phyloP scores from a whole-genome alignment of 345 rosid species.

The Hibiscus tridactylites region DNA sequence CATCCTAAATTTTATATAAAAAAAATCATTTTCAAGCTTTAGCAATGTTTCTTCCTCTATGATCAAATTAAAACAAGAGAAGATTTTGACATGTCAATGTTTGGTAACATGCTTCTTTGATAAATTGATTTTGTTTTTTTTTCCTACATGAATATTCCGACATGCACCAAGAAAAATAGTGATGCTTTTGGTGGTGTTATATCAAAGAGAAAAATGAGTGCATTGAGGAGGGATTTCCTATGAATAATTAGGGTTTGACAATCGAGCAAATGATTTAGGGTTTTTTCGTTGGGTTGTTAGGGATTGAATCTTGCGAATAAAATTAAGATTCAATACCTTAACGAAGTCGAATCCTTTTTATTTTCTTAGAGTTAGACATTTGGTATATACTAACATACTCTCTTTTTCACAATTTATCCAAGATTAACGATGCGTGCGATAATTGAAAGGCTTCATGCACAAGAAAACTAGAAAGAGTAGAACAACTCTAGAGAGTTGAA shows the following conservation, averaged over 20 bases:
- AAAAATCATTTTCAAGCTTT: conserved; percentile 2
- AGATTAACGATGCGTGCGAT: too few species aligned
- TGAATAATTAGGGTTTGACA: not conserved
- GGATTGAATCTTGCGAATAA: not conserved
- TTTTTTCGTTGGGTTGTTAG: not conserved
- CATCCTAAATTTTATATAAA: not conserved
- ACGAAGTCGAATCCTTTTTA: too few species aligned
- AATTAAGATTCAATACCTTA: too few species aligned
- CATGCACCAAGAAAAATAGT: not conserved
- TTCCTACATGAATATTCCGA: not conserved
- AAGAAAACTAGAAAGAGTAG: too few species aligned
- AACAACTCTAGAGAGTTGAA: too few species aligned
- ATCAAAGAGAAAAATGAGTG: too few species aligned
- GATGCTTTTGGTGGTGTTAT: not conserved
- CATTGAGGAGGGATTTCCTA: not conserved
- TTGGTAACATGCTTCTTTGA: conserved; percentile 6
- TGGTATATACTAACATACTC: too few species aligned
- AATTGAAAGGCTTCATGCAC: too few species aligned
- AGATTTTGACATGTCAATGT: conserved; percentile 9
- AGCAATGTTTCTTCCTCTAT: not conserved
- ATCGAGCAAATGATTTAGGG: not conserved
- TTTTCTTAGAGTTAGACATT: too few species aligned
- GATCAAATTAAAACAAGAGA: not conserved
- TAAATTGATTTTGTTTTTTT: not conserved
- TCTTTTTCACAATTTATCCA: too few species aligned